phyloP scores from a whole-genome alignment of 176 grass and related monocot genomes.

The Chrysopogon serrulatus region DNA sequence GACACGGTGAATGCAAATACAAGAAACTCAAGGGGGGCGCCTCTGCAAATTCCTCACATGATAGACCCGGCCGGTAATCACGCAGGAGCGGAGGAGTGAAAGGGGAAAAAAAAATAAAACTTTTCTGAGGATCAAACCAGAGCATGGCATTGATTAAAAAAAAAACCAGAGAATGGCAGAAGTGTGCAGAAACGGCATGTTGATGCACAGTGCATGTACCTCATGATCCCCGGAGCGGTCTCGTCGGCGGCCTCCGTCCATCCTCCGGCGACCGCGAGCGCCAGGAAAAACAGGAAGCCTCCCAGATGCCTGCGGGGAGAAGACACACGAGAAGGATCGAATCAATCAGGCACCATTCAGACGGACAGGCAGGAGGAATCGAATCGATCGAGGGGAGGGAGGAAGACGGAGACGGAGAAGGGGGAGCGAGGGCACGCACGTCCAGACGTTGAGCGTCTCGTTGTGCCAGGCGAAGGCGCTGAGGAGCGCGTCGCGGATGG shows the following conservation, averaged over 20 bases:
- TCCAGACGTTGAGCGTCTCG: conserved; percentile 99
- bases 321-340: neutral
- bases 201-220: conserved; percentile 9
- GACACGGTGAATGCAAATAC: neutral
- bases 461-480: conserved; percentile 99
- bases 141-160: no score
- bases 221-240: conserved; percentile 48
- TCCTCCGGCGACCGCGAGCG: conserved; percentile 54
- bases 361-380: neutral
- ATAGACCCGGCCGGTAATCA: conserved; percentile 10
- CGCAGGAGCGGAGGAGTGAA: neutral
- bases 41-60: neutral
- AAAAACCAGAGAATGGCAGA: no score
- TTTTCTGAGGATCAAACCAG: no score
- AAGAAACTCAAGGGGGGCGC: neutral
- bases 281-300: conserved; percentile 80
- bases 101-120: no score
- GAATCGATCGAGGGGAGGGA: neutral
- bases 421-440: conserved; percentile 43
- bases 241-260: conserved; percentile 39
- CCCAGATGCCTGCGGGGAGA: conserved; percentile 67
- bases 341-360: neutral
- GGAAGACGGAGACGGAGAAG: neutral
- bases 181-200: neutral
- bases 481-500: conserved; percentile 74